phyloP scores from a whole-genome alignment of 2,329 filamentous ascomycete genomes.

The Xylariaceae sp. region DNA sequence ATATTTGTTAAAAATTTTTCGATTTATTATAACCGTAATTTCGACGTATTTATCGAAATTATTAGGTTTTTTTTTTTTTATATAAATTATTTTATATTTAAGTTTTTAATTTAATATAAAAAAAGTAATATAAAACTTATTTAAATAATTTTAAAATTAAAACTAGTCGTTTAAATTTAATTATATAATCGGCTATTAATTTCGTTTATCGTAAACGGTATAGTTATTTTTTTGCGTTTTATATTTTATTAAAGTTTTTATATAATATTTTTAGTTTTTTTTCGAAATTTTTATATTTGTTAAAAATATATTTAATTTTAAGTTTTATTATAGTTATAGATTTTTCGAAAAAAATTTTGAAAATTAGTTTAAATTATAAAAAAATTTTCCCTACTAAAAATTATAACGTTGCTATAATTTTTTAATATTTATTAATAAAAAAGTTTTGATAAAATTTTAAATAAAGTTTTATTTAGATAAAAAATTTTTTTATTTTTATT shows the following conservation, averaged over 20 bases:
- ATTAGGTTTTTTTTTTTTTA: background rate
- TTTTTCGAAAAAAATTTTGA: too few relatives aligned
- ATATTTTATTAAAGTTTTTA: background rate
- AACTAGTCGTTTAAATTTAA: background rate
- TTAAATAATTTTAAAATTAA: background rate
- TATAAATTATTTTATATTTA: background rate
- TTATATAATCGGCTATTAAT: background rate
- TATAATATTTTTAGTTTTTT: too few relatives aligned
- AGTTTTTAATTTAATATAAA: background rate
- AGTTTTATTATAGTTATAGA: too few relatives aligned
- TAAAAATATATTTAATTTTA: too few relatives aligned
- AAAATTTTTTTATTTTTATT: background rate
- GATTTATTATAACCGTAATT: background rate
- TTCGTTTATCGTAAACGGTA: background rate
- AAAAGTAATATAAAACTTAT: background rate
- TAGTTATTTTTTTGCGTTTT: background rate
- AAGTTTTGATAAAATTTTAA: too few relatives aligned
- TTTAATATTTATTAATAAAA: too few relatives aligned
- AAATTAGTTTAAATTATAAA: too few relatives aligned
- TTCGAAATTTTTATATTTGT: too few relatives aligned
- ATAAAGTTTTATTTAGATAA: background rate
- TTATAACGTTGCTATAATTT: too few relatives aligned
- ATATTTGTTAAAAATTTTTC: background rate
- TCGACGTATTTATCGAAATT: background rate
- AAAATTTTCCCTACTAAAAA: too few relatives aligned